phyloP scores from a whole-genome alignment of 192 early-diverging fungal genomes.

The Paraglomus occultum region DNA sequence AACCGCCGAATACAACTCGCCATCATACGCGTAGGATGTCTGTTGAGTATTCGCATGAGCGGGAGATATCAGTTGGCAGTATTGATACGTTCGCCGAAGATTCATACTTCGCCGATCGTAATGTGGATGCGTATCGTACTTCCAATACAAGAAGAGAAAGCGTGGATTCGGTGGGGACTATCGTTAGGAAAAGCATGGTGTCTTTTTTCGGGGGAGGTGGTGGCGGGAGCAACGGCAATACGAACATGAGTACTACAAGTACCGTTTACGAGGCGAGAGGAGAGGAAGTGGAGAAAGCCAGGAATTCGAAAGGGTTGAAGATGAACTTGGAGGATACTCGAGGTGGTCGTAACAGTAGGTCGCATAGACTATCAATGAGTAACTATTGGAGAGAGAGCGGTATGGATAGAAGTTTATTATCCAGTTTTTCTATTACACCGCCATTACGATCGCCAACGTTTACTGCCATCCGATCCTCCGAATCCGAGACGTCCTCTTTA shows the following conservation, averaged over 20 bases:
- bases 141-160: constrained; percentile 23
- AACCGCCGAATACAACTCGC: background rate
- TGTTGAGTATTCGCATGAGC: constrained; percentile 26
- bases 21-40: constrained; percentile 27
- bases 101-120: constrained; percentile 23
- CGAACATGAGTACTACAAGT: too few species aligned
- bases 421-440: constrained; percentile 5
- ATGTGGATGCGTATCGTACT: constrained; percentile 12
- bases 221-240: background rate
- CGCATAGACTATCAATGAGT: background rate
- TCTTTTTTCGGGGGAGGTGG: constrained; percentile 23
- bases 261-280: background rate
- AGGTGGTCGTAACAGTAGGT: background rate
- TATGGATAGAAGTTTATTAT: background rate
- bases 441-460: constrained; percentile 18
- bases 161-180: constrained; percentile 17
- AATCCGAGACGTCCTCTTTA: background rate
- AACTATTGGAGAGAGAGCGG: background rate
- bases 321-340: constrained; percentile 13
- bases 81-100: constrained; percentile 33
- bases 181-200: constrained; percentile 6
- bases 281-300: constrained; percentile 13
- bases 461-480: constrained; percentile 7
- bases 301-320: constrained; percentile 5
- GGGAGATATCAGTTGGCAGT: constrained; percentile 27